Base-by-base conservation (phyloP, 1,139 yeast genomes). In the Scheffersomyces titani region DNA sequence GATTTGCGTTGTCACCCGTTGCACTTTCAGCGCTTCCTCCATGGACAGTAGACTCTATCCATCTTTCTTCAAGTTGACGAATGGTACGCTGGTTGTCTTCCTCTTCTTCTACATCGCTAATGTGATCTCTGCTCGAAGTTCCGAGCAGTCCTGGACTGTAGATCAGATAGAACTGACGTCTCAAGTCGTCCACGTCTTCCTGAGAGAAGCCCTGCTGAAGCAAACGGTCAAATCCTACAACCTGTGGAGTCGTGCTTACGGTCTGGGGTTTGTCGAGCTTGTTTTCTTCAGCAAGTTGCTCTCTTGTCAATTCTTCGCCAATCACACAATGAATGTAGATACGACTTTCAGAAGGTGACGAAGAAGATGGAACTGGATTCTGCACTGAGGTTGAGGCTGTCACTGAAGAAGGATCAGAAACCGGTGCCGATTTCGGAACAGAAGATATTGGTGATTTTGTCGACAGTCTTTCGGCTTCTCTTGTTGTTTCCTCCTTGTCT, bases 201-300 rank as follows among this genome's bases (percentile, higher is more conserved):
- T 84, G 89, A 5, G 89, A 82, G 69, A 92, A 91, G 7, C 98
- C 98, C 54, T 93, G 94, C 50, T 85, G 85, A 40, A 93, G 78
- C 56, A 92, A 77, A 52, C 97, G 75, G 71, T 92, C 97, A 70
- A 92, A 91, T 3, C 98, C 98, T 13, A 89, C 83, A 6, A 90
- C 90, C 52, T 90, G 92, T 1, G 94, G 92, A 2, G 74, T 69
- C 0, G 89, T 82, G 0, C 88, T 81, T 22, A 77, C 77, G 36
- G 80, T 82, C 62, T 80, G 82, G 0, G 78, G 80, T 53, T 79
- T 80, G 65, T 89, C 96, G 57, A 85, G 63, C 57, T 81, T 82
- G 56, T 82, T 86, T 64, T 91, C 97, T 54, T 84, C 77, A 0
- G 76, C 80, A 49, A 92, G 72, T 66, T 90, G 92, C n/a, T 77